Base-by-base conservation (phyloP, 495 filamentous ascomycete species). In the Chaetomidium leptoderma region DNA sequence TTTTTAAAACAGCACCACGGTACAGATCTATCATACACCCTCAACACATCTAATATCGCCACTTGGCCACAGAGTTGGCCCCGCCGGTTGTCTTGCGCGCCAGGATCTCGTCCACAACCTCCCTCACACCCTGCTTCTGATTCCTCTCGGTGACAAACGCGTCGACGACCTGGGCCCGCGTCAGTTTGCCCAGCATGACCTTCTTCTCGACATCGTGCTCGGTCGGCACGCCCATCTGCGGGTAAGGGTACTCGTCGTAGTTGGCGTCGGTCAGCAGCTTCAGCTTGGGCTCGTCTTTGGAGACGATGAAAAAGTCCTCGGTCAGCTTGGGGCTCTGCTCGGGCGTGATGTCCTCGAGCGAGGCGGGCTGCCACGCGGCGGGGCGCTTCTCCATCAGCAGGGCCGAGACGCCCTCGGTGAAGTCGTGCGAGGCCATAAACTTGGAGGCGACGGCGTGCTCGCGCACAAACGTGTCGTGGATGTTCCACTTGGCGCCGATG, bases 341-440 rank as follows among this genome's bases (percentile, higher is more conserved):
- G 0, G 68, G 59, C 3, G 72, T 51, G 26, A 90, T 81, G 33
- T 85, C 85, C 23, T 81, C 76, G 10, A 96, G 76, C 6, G 76
- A 79, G 23, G 78, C 78, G 5, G 92, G 92, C 50, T 86, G 65
- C 91, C 91, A 97, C 39, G 73, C 70, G 3, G 88, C 82, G 26
- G 73, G 72, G 51, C 76, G 70, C 72, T 90, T 89, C 32, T 80
- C 76, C 60, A 92, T 79, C 24, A 97, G 78, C 23, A 82, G 78
- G 26, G 90, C 85, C 52, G 81, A 82, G 42, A 97, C 92, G 37
- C 93, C 93, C 70, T 90, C 85, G 44, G 81, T 81, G 70, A 97
- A 98, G 70, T 98, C 93, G 5, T 83, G 86, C 65, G 89, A 83
- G 32, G 72, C 68, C 92, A 97, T 96, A 78, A 97, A 97, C 50